A percentile compares a stretch with the other conserved stretches of the same genome.
These are phyloP conservation scores for Coemansia sp. DNA, from an alignment of 192 early-diverging fungal species.

Conservation along the genomic window DNA sequence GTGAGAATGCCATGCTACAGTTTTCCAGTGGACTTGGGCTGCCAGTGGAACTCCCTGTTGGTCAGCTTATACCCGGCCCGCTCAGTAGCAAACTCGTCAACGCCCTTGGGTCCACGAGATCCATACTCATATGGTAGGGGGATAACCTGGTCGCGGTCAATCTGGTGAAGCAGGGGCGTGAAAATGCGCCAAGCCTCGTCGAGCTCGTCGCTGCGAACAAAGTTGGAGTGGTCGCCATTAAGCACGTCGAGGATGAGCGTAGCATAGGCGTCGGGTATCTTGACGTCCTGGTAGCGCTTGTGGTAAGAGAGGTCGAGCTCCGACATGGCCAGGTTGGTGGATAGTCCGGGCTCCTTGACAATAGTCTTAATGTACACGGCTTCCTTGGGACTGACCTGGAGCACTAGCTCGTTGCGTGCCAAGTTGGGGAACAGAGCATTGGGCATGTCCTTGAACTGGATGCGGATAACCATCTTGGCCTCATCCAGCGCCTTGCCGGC, in stretches of 20 bases:
- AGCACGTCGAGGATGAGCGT: constrained; percentile 92
- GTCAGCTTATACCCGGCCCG: constrained; percentile 58
- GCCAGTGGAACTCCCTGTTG: constrained; percentile 56
- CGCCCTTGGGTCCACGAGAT: constrained; percentile 77
- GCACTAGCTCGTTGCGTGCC: constrained; percentile 93
- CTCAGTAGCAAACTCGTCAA: constrained; percentile 68
- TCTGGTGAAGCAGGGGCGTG: constrained; percentile 91
- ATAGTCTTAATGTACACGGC: constrained; percentile 97
- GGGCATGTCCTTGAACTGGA: constrained; percentile 94
- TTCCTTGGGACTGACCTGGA: constrained; percentile 94
- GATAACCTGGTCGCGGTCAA: constrained; percentile 69
- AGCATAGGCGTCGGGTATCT: constrained; percentile 98
- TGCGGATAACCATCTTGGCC: constrained; percentile 92
- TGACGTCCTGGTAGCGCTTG: constrained; percentile 82
- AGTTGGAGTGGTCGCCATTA: constrained; percentile 93
- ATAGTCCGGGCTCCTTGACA: constrained; percentile 93
- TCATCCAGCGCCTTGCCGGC: constrained; percentile 91
- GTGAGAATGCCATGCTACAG: constrained; percentile 2
- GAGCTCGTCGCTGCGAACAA: constrained; percentile 91
- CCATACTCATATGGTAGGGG: constrained; percentile 83
- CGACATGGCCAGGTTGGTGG: constrained; percentile 79
- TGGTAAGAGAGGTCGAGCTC: constrained; percentile 95
- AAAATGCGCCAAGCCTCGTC: constrained; percentile 98
- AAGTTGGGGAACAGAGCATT: constrained; percentile 78
- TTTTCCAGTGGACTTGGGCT: constrained; percentile 43